Conservation (phyloP, 1,139 yeast species). For the Blastobotrys indianensis region DNA sequence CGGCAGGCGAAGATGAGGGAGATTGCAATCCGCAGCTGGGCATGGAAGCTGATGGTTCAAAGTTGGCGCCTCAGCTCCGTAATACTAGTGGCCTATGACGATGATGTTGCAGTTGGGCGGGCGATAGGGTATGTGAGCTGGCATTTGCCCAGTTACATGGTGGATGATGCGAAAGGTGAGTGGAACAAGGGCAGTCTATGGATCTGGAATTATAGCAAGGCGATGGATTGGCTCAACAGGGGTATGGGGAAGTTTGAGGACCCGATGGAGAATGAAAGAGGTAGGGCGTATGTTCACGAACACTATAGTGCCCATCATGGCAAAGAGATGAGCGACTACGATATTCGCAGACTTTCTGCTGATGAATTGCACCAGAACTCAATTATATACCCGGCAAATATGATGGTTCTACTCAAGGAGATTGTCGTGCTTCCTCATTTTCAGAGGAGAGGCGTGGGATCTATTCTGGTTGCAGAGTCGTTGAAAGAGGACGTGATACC, state of each 20-base stretch:
- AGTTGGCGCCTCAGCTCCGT: neutral
- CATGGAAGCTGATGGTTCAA: constrained; percentile 3
- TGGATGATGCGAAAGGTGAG: neutral
- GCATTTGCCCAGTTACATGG: neutral
- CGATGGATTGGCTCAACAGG: neutral
- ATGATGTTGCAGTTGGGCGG: neutral
- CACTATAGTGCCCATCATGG: constrained; percentile 6
- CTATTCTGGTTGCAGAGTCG: neutral
- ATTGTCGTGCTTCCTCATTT: neutral
- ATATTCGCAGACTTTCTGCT: neutral
- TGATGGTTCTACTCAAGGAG: constrained; percentile 3
- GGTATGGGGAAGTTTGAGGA: constrained; percentile 3
- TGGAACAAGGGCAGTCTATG: neutral
- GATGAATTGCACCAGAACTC: neutral
- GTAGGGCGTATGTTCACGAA: neutral
- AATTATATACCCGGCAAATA: neutral
- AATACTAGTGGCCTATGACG: neutral
- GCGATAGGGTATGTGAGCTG: neutral
- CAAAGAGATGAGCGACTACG: neutral
- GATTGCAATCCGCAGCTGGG: constrained; percentile 2
- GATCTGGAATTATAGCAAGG: neutral
- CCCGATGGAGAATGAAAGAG: constrained; percentile 5
- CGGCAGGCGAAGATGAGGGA: neutral
- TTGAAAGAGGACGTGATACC: neutral
- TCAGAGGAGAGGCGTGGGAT: constrained; percentile 5